Evolutionary conservation across 805 yeast genomes (phyloP).

Genomic region (Danielozyma ontarioensis): DNA sequence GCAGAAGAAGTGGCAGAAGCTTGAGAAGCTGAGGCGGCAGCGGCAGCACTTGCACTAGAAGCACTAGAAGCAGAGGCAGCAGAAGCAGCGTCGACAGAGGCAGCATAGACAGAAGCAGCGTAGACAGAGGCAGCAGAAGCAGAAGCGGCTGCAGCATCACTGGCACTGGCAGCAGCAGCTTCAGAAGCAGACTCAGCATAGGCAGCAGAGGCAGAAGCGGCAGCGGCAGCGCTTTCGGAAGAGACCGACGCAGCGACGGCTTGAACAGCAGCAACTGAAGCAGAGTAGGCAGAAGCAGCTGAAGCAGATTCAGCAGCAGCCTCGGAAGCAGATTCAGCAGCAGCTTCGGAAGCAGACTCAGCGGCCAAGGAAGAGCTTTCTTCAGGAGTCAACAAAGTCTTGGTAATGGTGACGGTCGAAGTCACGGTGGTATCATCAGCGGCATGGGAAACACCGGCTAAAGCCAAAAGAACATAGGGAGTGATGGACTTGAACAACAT

Average conservation of each 20-base stretch:
- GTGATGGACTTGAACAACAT: conserved; percentile 11
- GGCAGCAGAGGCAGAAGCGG: conserved; percentile 25
- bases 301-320: conserved; percentile 11
- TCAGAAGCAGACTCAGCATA: conserved; percentile 6
- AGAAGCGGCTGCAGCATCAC: conserved; percentile 8
- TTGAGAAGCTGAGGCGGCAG: conserved; percentile 36
- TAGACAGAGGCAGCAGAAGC: conserved; percentile 9
- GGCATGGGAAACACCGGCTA: conserved; percentile 3
- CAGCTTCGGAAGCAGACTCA: conserved; percentile 10
- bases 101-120: conserved; percentile 7
- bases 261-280: conserved; percentile 10
- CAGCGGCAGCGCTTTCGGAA: conserved; percentile 22
- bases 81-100: conserved; percentile 17
- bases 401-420: conserved; percentile 43
- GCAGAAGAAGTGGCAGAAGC: conserved; percentile 10
- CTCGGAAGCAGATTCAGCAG: conserved; percentile 3
- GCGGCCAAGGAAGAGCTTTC: conserved; percentile 29
- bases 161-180: conserved; percentile 11
- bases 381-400: conserved; percentile 40
- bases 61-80: conserved; percentile 8
- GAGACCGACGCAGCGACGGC: conserved; percentile 18
- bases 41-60: conserved; percentile 9
- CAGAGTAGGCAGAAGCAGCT: conserved; percentile 10
- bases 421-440: conserved; percentile 34
- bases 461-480: conserved; percentile 7